Conservation (phyloP, 768 basidiomycete species). For the Plicaturopsis crispa region DNA sequence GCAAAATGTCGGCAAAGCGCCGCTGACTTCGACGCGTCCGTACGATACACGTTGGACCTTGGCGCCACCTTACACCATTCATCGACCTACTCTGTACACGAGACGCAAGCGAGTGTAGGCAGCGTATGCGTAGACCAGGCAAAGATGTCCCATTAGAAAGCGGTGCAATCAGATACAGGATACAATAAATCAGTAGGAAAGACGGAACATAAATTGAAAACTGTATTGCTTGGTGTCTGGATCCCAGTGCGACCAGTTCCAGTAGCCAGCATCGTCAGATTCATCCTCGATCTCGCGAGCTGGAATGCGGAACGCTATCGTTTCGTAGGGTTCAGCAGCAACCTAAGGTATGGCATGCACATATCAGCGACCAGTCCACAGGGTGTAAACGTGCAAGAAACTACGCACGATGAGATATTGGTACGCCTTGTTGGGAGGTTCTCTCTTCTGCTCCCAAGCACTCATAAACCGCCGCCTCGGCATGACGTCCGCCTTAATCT, state of each 20-base stretch:
- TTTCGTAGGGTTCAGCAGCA: slow-evolving; percentile 99
- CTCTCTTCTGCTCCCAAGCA: slow-evolving; percentile 94
- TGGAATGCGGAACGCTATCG: slow-evolving; percentile 97
- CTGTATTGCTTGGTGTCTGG: slow-evolving; percentile 98
- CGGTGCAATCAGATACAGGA: no score
- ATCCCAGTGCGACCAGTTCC: slow-evolving; percentile 99
- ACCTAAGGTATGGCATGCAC: slow-evolving; percentile 56
- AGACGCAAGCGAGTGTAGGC: no score
- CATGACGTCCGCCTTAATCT: slow-evolving; percentile 79
- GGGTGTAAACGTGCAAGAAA: neutral
- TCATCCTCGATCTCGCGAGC: slow-evolving; percentile 96
- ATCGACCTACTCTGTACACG: no score
- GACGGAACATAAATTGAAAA: slow-evolving; percentile 95
- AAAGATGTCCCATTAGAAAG: no score
- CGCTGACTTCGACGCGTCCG: neutral
- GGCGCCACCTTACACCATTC: no score
- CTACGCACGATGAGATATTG: slow-evolving; percentile 91
- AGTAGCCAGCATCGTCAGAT: slow-evolving; percentile 80
- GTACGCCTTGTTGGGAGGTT: slow-evolving; percentile 92
- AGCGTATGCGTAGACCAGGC: no score
- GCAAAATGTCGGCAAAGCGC: no score
- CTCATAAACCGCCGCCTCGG: slow-evolving; percentile 94
- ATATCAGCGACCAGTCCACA: slow-evolving; percentile 26
- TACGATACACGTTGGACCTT: neutral
- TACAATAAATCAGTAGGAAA: slow-evolving; percentile 35